Conservation (phyloP, 495 filamentous ascomycete genomes). For the Talaromyces liani region DNA sequence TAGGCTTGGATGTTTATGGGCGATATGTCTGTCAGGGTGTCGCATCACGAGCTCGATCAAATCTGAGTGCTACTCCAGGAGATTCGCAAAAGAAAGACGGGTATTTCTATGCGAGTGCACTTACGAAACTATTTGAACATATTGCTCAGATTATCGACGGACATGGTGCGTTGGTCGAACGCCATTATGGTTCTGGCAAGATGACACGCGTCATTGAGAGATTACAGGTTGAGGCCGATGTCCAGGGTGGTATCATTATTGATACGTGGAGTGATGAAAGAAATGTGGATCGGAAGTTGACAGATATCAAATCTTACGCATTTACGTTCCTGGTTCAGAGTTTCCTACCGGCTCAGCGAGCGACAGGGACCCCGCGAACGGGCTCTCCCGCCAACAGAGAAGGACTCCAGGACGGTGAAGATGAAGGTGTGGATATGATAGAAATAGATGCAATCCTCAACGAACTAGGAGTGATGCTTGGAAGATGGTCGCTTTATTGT, state of each 20-base stretch:
- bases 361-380: constrained; percentile 44
- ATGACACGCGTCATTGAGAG: constrained; percentile 96
- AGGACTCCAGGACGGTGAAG: constrained; percentile 45
- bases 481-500: constrained; percentile 86
- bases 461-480: constrained; percentile 85
- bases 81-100: constrained; percentile 57
- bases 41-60: constrained; percentile 69
- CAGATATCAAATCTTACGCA: constrained; percentile 92
- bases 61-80: constrained; percentile 57
- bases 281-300: constrained; percentile 73
- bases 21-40: constrained; percentile 93
- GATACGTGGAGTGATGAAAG: constrained; percentile 94
- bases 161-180: constrained; percentile 82
- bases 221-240: constrained; percentile 87
- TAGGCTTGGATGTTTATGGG: constrained; percentile 89
- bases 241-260: constrained; percentile 93
- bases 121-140: constrained; percentile 93
- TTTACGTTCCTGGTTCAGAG: constrained; percentile 96
- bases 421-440: constrained; percentile 92
- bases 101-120: constrained; percentile 85
- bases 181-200: constrained; percentile 83
- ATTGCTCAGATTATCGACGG: constrained; percentile 93
- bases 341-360: constrained; percentile 65
- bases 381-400: constrained; percentile 59
- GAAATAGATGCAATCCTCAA: constrained; percentile 81